A percentile compares a stretch with the other conserved stretches of the same genome.
Evolutionary conservation across 805 yeast genomes (phyloP).

Genomic region (Hanseniaspora taiwanica): DNA sequence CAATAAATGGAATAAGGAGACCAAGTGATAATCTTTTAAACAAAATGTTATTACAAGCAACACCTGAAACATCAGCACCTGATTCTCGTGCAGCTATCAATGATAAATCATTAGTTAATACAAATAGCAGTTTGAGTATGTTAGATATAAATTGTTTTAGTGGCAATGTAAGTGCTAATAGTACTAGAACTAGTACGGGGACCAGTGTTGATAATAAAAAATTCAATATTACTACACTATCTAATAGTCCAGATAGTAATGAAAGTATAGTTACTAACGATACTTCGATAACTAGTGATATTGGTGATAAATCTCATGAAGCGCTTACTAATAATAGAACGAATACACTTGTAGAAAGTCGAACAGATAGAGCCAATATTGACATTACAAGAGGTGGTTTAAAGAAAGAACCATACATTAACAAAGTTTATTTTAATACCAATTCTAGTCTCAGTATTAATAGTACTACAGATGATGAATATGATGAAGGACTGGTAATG

Average conservation of each 20-base stretch:
- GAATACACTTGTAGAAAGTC: too few relatives aligned
- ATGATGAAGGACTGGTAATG: not conserved
- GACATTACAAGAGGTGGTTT: too few relatives aligned
- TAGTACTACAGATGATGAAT: not conserved
- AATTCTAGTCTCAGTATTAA: too few relatives aligned
- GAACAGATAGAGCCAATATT: too few relatives aligned
- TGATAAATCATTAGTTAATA: too few relatives aligned
- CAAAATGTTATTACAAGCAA: not conserved
- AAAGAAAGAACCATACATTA: too few relatives aligned
- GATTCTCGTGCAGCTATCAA: too few relatives aligned
- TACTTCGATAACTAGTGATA: not conserved
- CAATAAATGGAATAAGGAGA: constrained; percentile 5
- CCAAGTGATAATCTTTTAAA: constrained; percentile 6
- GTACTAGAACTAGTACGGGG: not conserved
- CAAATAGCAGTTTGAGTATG: not conserved
- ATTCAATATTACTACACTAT: not conserved
- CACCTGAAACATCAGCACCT: not conserved
- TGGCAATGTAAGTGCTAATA: not conserved
- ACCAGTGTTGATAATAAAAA: not conserved
- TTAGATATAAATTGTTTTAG: not conserved
- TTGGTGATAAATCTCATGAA: not conserved
- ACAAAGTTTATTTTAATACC: too few relatives aligned
- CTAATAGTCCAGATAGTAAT: not conserved
- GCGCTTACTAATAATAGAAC: not conserved
- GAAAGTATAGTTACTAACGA: not conserved